Percentiles rank a stretch among this genome's conserved stretches.
These are phyloP conservation scores for Gossypium raimondii DNA, from an alignment of 345 rosid genomes.

Conservation along the genomic window DNA sequence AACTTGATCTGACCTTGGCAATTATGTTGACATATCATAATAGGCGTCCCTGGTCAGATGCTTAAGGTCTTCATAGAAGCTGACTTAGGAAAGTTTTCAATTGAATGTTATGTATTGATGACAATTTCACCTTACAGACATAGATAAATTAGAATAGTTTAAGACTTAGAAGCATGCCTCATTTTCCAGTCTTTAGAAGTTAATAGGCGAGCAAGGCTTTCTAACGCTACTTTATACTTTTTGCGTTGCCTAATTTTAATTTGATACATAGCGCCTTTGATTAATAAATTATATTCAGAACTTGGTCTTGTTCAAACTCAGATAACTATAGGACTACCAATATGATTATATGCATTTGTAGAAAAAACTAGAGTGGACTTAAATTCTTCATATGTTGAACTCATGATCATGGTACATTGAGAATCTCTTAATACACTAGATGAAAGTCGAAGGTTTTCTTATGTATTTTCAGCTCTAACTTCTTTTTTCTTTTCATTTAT, in stretches of 20 bases:
- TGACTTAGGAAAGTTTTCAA: background rate
- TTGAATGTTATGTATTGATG: background rate
- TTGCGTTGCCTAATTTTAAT: background rate
- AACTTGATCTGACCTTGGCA: background rate
- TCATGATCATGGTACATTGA: background rate
- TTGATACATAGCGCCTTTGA: background rate
- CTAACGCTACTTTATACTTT: background rate
- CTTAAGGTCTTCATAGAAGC: background rate
- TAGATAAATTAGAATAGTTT: background rate
- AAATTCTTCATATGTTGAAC: background rate
- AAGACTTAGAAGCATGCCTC: background rate
- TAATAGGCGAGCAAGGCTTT: background rate
- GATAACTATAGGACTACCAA: background rate
- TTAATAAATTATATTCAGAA: background rate
- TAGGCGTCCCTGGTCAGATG: background rate
- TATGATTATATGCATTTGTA: background rate
- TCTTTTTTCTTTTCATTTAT: background rate
- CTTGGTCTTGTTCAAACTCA: background rate
- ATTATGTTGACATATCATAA: background rate
- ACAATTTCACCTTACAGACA: background rate
- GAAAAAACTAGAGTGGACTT: background rate
- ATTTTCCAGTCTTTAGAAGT: background rate
- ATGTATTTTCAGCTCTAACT: background rate
- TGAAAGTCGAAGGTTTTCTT: background rate
- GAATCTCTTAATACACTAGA: background rate